Evolutionary conservation across 2,329 filamentous ascomycete species (phyloP).

Genomic region (Leptographium wingfieldii): DNA sequence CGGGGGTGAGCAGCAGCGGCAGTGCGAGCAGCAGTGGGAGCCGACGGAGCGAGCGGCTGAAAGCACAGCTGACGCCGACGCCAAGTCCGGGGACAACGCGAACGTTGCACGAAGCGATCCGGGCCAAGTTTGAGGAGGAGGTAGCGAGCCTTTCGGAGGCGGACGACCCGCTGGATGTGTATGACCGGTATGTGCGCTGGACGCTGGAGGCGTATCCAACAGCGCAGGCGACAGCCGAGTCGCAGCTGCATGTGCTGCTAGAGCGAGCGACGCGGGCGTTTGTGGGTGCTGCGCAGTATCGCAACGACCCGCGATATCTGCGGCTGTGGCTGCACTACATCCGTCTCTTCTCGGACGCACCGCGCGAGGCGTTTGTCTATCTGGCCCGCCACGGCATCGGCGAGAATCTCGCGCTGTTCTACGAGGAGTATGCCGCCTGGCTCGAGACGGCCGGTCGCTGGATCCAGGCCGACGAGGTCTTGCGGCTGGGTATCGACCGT

Average conservation of each 20-base stretch:
- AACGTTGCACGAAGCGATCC: conserved; percentile 65
- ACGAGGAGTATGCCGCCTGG: conserved; percentile 94
- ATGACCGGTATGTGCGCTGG: conserved; percentile 95
- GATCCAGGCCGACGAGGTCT: conserved; percentile 89
- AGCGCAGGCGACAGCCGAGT: conserved; percentile 79
- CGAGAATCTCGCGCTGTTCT: conserved; percentile 78
- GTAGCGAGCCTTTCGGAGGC: conserved; percentile 67
- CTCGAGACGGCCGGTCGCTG: conserved; percentile 73
- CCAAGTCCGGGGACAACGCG: conserved; percentile 58
- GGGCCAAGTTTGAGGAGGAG: conserved; percentile 79
- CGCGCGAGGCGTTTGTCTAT: conserved; percentile 85
- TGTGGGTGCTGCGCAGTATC: conserved; percentile 74
- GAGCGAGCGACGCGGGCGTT: conserved; percentile 90
- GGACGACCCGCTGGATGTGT: conserved; percentile 90
- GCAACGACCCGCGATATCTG: conserved; percentile 87
- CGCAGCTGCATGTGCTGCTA: conserved; percentile 76
- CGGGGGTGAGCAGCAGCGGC: conserved; percentile 15
- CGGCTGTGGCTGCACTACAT: conserved; percentile 94
- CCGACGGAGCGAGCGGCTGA: conserved; percentile 35
- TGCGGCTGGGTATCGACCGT: conserved; percentile 75
- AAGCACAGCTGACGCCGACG: conserved; percentile 23
- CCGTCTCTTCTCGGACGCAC: conserved; percentile 81
- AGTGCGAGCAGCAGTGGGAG: conserved; percentile 18
- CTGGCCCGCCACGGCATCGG: conserved; percentile 80
- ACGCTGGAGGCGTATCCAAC: conserved; percentile 90